Conservation (phyloP, 257 asterid species). For the Nicotiana noctiflora region DNA sequence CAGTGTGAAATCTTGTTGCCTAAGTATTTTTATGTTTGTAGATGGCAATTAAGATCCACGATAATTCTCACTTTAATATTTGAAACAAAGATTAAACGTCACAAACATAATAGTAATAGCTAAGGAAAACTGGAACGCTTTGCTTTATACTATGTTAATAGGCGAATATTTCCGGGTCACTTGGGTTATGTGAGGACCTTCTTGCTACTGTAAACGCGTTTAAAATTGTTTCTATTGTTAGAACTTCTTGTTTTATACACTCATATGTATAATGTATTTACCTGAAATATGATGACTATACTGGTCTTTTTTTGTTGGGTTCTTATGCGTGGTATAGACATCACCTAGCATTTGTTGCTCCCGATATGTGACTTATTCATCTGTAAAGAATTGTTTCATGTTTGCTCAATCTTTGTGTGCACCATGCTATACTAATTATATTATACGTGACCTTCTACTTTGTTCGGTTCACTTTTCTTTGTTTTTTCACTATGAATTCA, state of each 20-base stretch:
- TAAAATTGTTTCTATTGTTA: neutral
- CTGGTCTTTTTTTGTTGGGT: neutral
- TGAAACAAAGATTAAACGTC: neutral
- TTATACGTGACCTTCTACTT: neutral
- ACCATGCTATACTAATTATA: neutral
- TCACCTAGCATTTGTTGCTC: neutral
- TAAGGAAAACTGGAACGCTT: neutral
- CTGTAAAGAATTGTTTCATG: neutral
- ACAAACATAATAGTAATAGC: too few relatives aligned
- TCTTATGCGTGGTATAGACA: neutral
- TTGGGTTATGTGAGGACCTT: neutral
- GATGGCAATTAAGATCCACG: neutral
- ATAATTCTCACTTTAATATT: neutral
- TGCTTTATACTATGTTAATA: neutral
- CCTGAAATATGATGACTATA: neutral
- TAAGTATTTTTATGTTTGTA: neutral
- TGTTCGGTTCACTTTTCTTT: neutral
- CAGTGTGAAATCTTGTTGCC: neutral
- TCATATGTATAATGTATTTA: neutral
- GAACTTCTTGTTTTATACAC: neutral
- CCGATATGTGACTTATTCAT: neutral
- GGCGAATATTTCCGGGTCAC: neutral
- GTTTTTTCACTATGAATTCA: neutral
- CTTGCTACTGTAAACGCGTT: neutral
- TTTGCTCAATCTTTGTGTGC: neutral